Conservation (phyloP, 371 early-diverging fungal genomes). For the Fennellomyces sp. region DNA sequence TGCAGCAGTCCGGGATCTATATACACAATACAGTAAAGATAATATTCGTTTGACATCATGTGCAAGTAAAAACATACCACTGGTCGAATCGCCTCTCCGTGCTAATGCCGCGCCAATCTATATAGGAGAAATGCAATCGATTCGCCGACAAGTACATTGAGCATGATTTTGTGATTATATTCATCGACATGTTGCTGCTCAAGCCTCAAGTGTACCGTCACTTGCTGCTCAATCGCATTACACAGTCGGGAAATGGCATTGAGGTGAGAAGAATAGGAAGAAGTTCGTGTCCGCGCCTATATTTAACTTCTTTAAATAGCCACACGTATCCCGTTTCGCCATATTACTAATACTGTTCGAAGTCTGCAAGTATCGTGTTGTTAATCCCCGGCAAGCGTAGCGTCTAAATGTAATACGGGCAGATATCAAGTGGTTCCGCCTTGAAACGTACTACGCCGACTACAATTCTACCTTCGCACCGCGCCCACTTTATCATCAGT, state of each 20-base stretch:
- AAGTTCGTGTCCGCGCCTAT: conserved; percentile 4
- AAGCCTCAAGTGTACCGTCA: conserved; percentile 93
- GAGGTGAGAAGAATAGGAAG: conserved; percentile 41
- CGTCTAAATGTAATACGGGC: conserved; percentile 1
- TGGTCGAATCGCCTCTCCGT: too few species aligned
- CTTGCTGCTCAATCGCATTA: conserved; percentile 78
- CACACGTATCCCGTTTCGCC: conserved; percentile 76
- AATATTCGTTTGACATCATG: conserved; percentile 91
- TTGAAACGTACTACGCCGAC: conserved; percentile 69
- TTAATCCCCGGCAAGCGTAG: too few species aligned
- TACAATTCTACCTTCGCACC: conserved; percentile 59
- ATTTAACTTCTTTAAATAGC: conserved; percentile 46
- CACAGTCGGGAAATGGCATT: conserved; percentile 55
- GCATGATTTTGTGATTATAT: conserved; percentile 86
- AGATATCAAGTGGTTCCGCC: conserved; percentile 92
- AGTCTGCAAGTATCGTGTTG: conserved; percentile 72
- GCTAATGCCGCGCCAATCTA: neutral
- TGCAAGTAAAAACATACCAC: conserved; percentile 23
- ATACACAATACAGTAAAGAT: conserved; percentile 87
- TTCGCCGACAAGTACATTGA: conserved; percentile 96
- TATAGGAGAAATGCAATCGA: conserved; percentile 71
- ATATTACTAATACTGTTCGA: conserved; percentile 87
- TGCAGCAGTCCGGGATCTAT: conserved; percentile 71
- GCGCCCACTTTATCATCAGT: conserved; percentile 72
- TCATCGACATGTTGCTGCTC: conserved; percentile 93